Evolutionary conservation across 768 basidiomycete species (phyloP), one percentile per base, ranked within the genome.

Genomic region (Cystofilobasidium macerans): DNA sequence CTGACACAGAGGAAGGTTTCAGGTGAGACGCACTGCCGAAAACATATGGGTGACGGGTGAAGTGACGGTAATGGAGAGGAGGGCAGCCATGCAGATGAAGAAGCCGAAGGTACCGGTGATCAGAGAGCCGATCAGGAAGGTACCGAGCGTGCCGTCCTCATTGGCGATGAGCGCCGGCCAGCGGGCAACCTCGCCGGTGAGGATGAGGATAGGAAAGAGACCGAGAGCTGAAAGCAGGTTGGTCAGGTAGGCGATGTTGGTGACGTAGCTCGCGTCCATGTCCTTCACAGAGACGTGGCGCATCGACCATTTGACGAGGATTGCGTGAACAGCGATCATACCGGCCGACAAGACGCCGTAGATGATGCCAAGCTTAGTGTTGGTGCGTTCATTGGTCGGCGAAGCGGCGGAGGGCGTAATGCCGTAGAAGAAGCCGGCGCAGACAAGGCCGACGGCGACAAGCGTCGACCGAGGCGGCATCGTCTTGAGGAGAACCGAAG

Each of bases 41-140:
- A 95, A 79, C 93, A 97, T 98, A 76, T 98, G 93, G 2, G 93
- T 94, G 73, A 97, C 90, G 18, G 93, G 93, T 0, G 91, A 94
- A 11, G 93, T 98, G 69, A 97, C 87, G 76, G 97, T 93, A 80
- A 98, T 95, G 28, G 89, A 91, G 33, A 98, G 80, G 65, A 93
- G 78, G 69, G 88, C 89, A 14, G 93, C 92, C 61, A 98, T 83
- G 77, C 87, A 89, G 84, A 98, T 95, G 71, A 93, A 77, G 81
- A 95, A 98, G 16, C 93, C 93, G 62, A 97, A 78, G 20, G 82
- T 78, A 38, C 92, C 92, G 22, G 66, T 68, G 26, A 68, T 48
- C 28, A 57, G 48, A 16, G 66, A 68, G 12, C 66, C 66, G 30
- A 68, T 42, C 18, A 68, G 45, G 61, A 68, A 68, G 12, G 66